These are phyloP conservation scores for Malus hybrid DNA, from an alignment of 331 rosid genomes.

Conservation along the genomic window DNA sequence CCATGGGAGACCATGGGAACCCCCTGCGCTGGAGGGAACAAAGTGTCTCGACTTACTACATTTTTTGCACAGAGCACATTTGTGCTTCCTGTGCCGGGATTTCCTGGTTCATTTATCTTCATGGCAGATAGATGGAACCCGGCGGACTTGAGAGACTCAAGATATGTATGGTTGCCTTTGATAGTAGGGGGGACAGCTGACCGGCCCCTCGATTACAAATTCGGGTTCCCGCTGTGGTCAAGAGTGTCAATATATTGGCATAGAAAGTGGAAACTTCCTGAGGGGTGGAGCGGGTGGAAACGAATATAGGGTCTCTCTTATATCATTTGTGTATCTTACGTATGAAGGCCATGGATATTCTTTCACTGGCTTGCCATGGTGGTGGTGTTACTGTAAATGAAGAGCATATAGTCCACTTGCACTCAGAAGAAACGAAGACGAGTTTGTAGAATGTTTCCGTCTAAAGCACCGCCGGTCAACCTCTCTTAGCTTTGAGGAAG, in stretches of 20 bases:
- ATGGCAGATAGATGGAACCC: constrained; percentile 98
- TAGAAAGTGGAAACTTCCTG: constrained; percentile 83
- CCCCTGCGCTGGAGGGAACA: constrained; percentile 83
- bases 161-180: constrained; percentile 96
- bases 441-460: constrained; percentile 6
- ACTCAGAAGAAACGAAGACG: constrained; percentile 9
- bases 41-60: constrained; percentile 59
- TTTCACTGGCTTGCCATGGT: constrained; percentile 25
- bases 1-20: constrained; percentile 94
- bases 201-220: constrained; percentile 73
- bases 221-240: constrained; percentile 93
- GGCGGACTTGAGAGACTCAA: constrained; percentile 73
- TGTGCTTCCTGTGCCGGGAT: constrained; percentile 65
- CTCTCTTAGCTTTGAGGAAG: constrained; percentile 27
- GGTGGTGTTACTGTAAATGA: constrained; percentile 7
- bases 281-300: constrained; percentile 46
- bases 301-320: constrained; percentile 13
- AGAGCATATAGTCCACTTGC: constrained; percentile 13
- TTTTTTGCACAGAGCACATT: constrained; percentile 94
- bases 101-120: constrained; percentile 63
- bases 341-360: constrained; percentile 20
- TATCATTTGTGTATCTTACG: constrained; percentile 3
- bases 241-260: constrained; percentile 96
- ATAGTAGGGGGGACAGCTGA: constrained; percentile 81
- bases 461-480: constrained; percentile 16